Base-by-base conservation (phyloP, 1,139 yeast species). In the Taphrina betulina region DNA sequence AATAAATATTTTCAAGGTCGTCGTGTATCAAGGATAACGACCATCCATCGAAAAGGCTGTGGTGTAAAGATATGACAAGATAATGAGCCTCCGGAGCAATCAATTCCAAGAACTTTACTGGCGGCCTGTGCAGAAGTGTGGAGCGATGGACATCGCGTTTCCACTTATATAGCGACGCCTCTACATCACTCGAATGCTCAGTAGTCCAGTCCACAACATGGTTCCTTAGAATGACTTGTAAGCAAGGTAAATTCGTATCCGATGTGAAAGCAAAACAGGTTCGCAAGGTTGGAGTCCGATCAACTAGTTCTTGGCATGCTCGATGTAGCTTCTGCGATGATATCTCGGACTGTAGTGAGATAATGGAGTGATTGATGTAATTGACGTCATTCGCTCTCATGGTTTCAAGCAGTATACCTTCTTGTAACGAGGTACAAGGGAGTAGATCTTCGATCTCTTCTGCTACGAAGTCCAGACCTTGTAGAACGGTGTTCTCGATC, bases 381-480 rank as follows among this genome's bases (percentile, higher is more conserved):
- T 51, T 26, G 3, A 22, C 34, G 2, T 61, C 62, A 16, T 53
- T 57, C 41, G 53, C 51, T 17, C 41, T 33, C 19, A 46, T 55
- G 42, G 60, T 56, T 29, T 55, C 60, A 16, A 62, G 42, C 17
- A 64, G 46, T 35, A 64, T 58, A 10, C 61, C 61, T 36, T 58
- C 60, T 43, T 64, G 66, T 3, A 62, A 48, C 14, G 59, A 58
- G 10, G 66, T 50, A 48, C 65, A 64, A 1, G 65, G 63, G n/a
- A 40, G 51, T 28, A 55, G 35, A 40, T 10, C 19, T 4, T 34
- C 48, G 8, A 52, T 26, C 36, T 42, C 28, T 3, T 20, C 36
- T n/a, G 22, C 22, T 5, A 5, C 20, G 23, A 52, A 10, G 8
- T 17, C 36, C 19, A 52, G 16, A 14, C 28, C 42, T 12, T n/a